Conservation (phyloP, 1,139 yeast genomes). For the Arxiozyma slooffiae region DNA sequence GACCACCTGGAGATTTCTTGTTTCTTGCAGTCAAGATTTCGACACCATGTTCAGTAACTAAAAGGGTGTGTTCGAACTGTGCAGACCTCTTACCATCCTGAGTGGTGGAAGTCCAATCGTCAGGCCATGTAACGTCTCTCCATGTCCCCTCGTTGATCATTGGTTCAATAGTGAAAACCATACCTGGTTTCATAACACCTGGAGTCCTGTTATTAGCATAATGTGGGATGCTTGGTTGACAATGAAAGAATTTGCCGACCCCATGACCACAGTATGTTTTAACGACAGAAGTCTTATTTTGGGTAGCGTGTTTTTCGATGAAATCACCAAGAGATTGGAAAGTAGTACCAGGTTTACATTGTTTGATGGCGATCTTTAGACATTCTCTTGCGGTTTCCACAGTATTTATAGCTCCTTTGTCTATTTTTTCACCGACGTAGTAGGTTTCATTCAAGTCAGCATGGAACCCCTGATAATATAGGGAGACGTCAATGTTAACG, state of each 20-base stretch:
- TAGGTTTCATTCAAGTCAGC: constrained; percentile 95
- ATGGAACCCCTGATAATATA: constrained; percentile 81
- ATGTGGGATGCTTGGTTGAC: constrained; percentile 90
- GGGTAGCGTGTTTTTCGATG: constrained; percentile 79
- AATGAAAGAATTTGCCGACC: constrained; percentile 75
- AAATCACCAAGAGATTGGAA: constrained; percentile 81
- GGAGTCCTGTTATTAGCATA: constrained; percentile 88
- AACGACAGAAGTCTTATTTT: constrained; percentile 76
- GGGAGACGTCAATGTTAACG: constrained; percentile 78
- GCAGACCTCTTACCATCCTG: constrained; percentile 84
- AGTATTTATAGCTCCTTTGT: constrained; percentile 58
- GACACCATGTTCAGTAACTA: constrained; percentile 89
- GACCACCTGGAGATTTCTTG: constrained; percentile 79
- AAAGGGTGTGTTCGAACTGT: constrained; percentile 87
- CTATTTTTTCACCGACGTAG: constrained; percentile 74
- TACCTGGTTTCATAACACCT: constrained; percentile 91
- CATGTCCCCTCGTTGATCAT: constrained; percentile 84
- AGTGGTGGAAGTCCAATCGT: constrained; percentile 92
- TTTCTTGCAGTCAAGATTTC: constrained; percentile 83
- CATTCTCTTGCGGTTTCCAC: constrained; percentile 94
- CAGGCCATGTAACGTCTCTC: constrained; percentile 89
- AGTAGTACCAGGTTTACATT: constrained; percentile 86
- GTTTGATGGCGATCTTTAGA: constrained; percentile 68
- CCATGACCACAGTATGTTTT: constrained; percentile 95
- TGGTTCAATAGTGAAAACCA: constrained; percentile 96